Base-by-base conservation (phyloP, 2,329 filamentous ascomycete species). In the Fusarium algeriense region DNA sequence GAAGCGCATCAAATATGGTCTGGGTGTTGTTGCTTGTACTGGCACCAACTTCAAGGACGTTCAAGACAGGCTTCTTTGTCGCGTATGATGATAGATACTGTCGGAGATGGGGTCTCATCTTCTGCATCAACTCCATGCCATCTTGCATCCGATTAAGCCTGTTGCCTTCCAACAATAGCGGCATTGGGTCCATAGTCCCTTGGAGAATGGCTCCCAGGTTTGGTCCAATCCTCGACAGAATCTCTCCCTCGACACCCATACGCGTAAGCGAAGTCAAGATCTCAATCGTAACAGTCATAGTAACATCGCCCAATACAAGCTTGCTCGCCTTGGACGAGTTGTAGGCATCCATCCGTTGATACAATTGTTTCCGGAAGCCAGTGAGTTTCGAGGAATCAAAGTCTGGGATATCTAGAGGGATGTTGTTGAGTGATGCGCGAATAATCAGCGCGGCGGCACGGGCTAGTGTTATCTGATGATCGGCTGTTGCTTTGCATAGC, bases 361-460 rank as follows among this genome's bases (percentile, higher is more conserved):
- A 53, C 1, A 68, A 9, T 9, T 28, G 50, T 2, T 48, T 53
- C 3, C 45, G 45, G n/a, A 20, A 49, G 12, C 64, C 40, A 1
- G 4, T 23, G 3, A 68, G 10, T 11, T 19, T 35, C 4, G 30
- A 15, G 1, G 58, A 7, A 0, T 68, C 58, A 19, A 68, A 68
- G 12, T 63, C 44, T 14, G 65, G 57, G 26, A 52, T 57, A 32
- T 68, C 65, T 20, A 44, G 3, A 17, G 57, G 58, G 23, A 68
- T 68, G 5, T 68, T 68, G 40, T 53, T 68, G 1, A 68, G 40
- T 2, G 64, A 52, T 46, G 59, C 12, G 30, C 65, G 64, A n/a
- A 68, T 68, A 14, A 68, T 68, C 1, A 68, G 50, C 7, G 65
- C 64, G 20, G 65, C 65, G 4, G 65, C 65, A 14, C 65, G 64